phyloP scores from a whole-genome alignment of 805 yeast genomes.

The Pichia insulana region DNA sequence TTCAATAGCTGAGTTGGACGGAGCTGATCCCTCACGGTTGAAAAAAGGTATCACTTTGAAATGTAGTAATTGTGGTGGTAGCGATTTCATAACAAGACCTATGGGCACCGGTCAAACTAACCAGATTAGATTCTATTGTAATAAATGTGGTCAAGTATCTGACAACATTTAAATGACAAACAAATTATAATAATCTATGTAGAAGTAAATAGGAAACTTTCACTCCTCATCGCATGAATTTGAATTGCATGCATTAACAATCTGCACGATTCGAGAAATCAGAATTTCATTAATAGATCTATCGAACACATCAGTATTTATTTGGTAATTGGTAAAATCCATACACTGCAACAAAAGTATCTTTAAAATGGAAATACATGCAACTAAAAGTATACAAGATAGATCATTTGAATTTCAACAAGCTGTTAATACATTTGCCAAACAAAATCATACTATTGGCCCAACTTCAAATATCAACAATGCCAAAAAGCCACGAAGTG shows the following conservation, averaged over 20 bases:
- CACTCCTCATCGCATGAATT: neutral
- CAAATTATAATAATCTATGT: neutral
- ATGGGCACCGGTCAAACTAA: slow-evolving; percentile 12
- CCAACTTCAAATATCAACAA: slow-evolving; percentile 22
- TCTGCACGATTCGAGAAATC: too few species aligned
- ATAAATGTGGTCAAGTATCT: slow-evolving; percentile 21
- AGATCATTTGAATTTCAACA: slow-evolving; percentile 90
- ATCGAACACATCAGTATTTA: too few species aligned
- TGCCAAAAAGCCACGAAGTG: slow-evolving; percentile 32
- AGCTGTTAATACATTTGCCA: slow-evolving; percentile 71
- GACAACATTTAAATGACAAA: neutral
- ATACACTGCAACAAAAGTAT: too few species aligned
- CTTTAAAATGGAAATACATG: slow-evolving; percentile 22
- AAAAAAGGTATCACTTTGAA: neutral
- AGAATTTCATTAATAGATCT: too few species aligned
- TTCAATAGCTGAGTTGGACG: neutral
- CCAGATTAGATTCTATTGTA: slow-evolving; percentile 21
- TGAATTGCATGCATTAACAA: too few species aligned
- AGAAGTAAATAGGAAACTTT: too few species aligned
- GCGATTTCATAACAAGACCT: slow-evolving; percentile 20
- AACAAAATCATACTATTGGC: slow-evolving; percentile 28
- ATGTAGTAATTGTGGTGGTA: slow-evolving; percentile 19
- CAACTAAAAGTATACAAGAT: slow-evolving; percentile 48
- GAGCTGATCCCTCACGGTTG: neutral
- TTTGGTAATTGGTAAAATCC: too few species aligned